These are phyloP conservation scores for Suhomyces panamericanus DNA, from an alignment of 1,139 yeast genomes.

Conservation along the genomic window DNA sequence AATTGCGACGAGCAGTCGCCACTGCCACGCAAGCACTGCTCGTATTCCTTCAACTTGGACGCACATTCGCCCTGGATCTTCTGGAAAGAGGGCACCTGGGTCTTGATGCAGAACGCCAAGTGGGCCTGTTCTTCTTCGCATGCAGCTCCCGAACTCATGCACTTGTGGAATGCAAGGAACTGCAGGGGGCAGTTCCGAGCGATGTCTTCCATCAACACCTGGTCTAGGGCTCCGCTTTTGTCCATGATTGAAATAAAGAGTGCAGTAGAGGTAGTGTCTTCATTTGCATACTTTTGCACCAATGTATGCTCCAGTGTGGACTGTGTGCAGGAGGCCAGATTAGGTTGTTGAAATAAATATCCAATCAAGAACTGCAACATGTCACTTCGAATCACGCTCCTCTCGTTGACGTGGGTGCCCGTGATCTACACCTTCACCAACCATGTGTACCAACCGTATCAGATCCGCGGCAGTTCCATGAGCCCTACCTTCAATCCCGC, in stretches of 20 bases:
- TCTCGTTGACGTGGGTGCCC: constrained; percentile 68
- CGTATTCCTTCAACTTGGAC: constrained; percentile 56
- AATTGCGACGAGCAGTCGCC: constrained; percentile 30
- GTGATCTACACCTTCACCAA: constrained; percentile 69
- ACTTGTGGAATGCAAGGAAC: constrained; percentile 64
- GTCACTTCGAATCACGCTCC: constrained; percentile 23
- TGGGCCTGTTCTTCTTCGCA: constrained; percentile 53
- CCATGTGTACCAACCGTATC: constrained; percentile 71
- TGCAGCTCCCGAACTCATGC: constrained; percentile 48
- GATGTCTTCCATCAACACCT: constrained; percentile 57
- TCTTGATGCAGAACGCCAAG: constrained; percentile 57
- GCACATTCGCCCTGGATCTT: constrained; percentile 61
- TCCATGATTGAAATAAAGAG: constrained; percentile 3
- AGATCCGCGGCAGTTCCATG: constrained; percentile 86
- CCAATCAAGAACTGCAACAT: background rate
- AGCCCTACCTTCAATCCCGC: constrained; percentile 84
- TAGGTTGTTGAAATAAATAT: too few relatives aligned
- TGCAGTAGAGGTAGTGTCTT: too few relatives aligned
- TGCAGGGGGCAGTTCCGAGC: constrained; percentile 67
- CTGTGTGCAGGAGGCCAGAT: background rate
- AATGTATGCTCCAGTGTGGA: too few relatives aligned
- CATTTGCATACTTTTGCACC: too few relatives aligned
- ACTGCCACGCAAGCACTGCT: constrained; percentile 52
- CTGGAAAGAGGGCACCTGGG: constrained; percentile 62
- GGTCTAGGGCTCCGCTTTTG: constrained; percentile 41